Evolutionary conservation across 345 rosid species (phyloP), one percentile per base, ranked within the genome.

Genomic region (Euphorbia tirucalli): DNA sequence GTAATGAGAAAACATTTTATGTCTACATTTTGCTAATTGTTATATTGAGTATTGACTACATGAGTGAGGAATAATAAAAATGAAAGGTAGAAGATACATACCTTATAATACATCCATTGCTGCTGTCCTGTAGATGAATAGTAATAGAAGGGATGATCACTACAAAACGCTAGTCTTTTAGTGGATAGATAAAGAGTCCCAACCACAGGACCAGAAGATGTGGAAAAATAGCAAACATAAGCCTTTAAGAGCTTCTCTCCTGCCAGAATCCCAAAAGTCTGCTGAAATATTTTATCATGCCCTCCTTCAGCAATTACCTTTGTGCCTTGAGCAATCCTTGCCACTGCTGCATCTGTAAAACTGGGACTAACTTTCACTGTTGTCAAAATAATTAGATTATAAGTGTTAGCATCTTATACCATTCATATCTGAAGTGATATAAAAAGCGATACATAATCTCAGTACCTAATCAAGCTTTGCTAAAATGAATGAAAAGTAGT

Each of bases 271-370:
- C 83, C 86, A 78, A 93, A 93, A 21, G 84, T 84, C 22, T 82
- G 90, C 65, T 80, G 87, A 77, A 90, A 93, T 66, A 89, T 79
- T 82, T 81, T 90, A 19, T 85, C 87, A 52, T 84, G 82, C 48
- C 94, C 98, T 81, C 97, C 97, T 86, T 91, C 96, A 11, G 87
- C 57, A 7, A 93, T 69, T 61, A 91, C 78, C 77, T 82, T 90
- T 58, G 93, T 85, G 58, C 96, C 97, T 61, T 87, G 94, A 69
- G 89, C 18, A 62, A 93, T 84, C 82, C 92, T 91, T 49, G 93
- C 90, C 92, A 87, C 76, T 71, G 97, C 93, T n/a, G 90, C 93
- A 65, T 91, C 93, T 5, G 87, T 74, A 67, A 93, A 30, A 71
- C 87, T 89, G 8, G 96, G 86, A 69, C 85, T 87, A 28, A 83